Conservation (phyloP, 768 basidiomycete species). For the Xerocomellus chrysenteron region DNA sequence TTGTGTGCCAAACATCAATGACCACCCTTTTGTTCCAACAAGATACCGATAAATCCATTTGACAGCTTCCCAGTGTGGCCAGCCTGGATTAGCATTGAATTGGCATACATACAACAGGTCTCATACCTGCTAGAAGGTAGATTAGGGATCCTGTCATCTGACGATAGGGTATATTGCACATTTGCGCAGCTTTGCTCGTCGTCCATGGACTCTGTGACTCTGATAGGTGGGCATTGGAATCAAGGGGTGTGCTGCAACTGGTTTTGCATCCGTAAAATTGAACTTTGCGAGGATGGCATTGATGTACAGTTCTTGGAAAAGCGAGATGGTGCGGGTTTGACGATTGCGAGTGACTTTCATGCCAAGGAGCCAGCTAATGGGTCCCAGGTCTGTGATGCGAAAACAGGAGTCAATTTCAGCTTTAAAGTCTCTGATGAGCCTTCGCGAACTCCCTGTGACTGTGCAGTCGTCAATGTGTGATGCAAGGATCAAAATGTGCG, state of each 20-base stretch:
- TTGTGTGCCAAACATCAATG: not conserved
- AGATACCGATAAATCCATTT: slow-evolving; percentile 15
- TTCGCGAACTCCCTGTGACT: not conserved
- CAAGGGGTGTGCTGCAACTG: not conserved
- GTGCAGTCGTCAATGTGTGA: not conserved
- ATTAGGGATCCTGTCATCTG: not conserved
- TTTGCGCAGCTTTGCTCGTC: not conserved
- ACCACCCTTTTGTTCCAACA: not conserved
- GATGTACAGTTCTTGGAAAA: not conserved
- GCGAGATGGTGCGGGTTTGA: not conserved
- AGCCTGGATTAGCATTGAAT: not conserved
- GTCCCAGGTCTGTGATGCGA: not conserved
- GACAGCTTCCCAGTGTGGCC: too few relatives aligned
- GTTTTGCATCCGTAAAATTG: too few relatives aligned
- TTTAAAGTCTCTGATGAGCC: not conserved
- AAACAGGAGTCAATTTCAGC: not conserved
- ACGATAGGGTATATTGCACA: not conserved
- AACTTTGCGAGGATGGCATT: too few relatives aligned
- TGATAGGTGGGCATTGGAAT: not conserved
- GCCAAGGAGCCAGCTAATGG: not conserved
- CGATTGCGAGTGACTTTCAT: not conserved
- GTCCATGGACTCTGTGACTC: not conserved
- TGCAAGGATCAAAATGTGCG: not conserved
- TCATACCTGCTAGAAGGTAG: not conserved
- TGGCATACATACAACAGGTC: not conserved